These are phyloP conservation scores for Tylopilus plumbeoviolaceoides DNA, from an alignment of 768 basidiomycete genomes.

Conservation along the genomic window DNA sequence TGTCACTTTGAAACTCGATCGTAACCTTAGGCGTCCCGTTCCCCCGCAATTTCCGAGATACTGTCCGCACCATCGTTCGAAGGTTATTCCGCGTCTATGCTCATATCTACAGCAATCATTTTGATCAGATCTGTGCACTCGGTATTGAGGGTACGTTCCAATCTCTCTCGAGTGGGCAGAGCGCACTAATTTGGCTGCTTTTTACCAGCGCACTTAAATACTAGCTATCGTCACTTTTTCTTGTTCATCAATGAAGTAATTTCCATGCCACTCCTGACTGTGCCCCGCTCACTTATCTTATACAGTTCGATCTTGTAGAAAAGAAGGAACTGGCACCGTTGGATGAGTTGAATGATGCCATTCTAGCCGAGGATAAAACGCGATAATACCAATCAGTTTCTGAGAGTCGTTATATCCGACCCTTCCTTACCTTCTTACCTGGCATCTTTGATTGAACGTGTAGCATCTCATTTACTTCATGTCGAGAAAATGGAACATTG, in stretches of 20 bases:
- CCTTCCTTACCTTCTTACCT: not conserved
- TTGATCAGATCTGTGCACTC: conserved; percentile 96
- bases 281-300: conserved; percentile 7
- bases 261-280: not conserved
- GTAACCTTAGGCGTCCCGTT: conserved; percentile 73
- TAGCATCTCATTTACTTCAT: not conserved
- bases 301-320: conserved; percentile 88
- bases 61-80: conserved; percentile 87
- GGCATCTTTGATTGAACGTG: not conserved
- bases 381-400: conserved; percentile 16
- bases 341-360: conserved; percentile 92
- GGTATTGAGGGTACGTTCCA: conserved; percentile 84
- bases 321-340: conserved; percentile 94
- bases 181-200: not conserved
- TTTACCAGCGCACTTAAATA: conserved; percentile 87
- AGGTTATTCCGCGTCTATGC: conserved; percentile 96
- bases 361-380: conserved; percentile 56
- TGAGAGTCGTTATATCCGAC: not conserved
- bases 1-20: conserved; percentile 1
- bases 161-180: not conserved
- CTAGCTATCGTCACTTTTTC: conserved; percentile 97
- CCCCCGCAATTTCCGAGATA: conserved; percentile 84
- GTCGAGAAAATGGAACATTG: not conserved
- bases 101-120: conserved; percentile 98
- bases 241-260: conserved; percentile 91